Evolutionary conservation across 225 moss, liverwort and hornwort genomes (phyloP), one percentile per base, ranked within the genome.

Genomic region (Antitrichia curtipendula): DNA sequence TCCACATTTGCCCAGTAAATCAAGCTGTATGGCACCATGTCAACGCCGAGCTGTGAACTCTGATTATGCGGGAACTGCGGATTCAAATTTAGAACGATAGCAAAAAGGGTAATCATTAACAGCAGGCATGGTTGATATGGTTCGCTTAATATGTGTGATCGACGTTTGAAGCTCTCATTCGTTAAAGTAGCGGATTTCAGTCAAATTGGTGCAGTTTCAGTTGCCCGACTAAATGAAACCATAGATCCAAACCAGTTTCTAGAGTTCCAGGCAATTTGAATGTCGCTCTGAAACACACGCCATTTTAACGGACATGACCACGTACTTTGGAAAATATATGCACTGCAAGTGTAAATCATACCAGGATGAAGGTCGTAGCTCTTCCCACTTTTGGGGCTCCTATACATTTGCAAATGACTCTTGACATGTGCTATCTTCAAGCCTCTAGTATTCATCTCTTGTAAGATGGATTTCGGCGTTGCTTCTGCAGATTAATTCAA

Each of bases 351-450:
- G 5, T 24, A 54, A 50, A 50, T 81, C 86, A 47, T 82, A 93
- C 91, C 91, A 65, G 86, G 85, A 53, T 89, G 90, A 79, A 89
- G 90, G 40, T 90, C 86, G 56, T 36, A 70, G 57, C 58, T 87
- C 81, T 87, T 93, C 11, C 84, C 91, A 49, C 90, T 87, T 86
- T 86, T 93, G 47, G 91, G 92, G 86, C 87, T 95, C 59, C 95
- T 91, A 50, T 88, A 95, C 95, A 95, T 95, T 92, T 95, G 95
- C 50, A 91, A 86, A 81, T 96, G 95, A 82, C 95, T 95, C 83
- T 96, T 96, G 6, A 96, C 94, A 53, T 96, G 95, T 5, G 95
- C 95, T 78, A 96, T 96, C 75, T 94, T 96, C 87, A 96, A 87
- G 63, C 94, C 91, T 82, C 90, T 90, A 24, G 93, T 82, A 75